Base-by-base conservation (phyloP, 805 yeast genomes). In the Ogataea henricii region DNA sequence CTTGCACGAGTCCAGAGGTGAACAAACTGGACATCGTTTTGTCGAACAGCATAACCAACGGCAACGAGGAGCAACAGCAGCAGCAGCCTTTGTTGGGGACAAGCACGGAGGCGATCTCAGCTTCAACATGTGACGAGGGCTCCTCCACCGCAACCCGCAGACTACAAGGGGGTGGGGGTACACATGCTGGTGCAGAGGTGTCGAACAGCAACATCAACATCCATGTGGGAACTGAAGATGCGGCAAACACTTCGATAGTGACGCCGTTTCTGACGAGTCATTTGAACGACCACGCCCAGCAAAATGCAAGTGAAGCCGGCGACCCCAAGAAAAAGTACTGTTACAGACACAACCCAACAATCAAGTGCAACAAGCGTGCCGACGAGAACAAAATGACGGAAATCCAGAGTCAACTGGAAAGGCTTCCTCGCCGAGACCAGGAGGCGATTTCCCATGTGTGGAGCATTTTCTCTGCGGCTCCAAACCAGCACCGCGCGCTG, bases 261-360 rank as follows among this genome's bases (percentile, higher is more conserved):
- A 66, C 68, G 1, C 72, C 72, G 3, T 69, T 69, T 45, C 45
- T 69, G 10, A 54, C 68, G 6, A 62, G 57, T 22, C 71, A 69
- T 48, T 47, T 66, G 7, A 58, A 59, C 4, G 67, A 76, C 56
- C 76, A 69, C 49, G 12, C 25, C 6, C 48, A 30, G 8, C 34
- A 44, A 18, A 46, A 37, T 25, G 55, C 70, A n/a, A 10, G 5
- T 6, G 18, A 21, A 4, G 29, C 25, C 2, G 71, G 74, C 14
- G 85, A 77, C 54, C 77, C 80, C 56, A 79, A 75, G 60, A 85
- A 82, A 57, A 77, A 77, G 55, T 92, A 80, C 68, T 92, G 99
- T 63, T 92, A 92, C 66, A 74, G 98, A 45, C 99, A 92, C 67
- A 89, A 92, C 62, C 98, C 98, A 2, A 91, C 89, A 47, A 77